Conservation (phyloP, 345 rosid genomes). For the Pistacia vera region DNA sequence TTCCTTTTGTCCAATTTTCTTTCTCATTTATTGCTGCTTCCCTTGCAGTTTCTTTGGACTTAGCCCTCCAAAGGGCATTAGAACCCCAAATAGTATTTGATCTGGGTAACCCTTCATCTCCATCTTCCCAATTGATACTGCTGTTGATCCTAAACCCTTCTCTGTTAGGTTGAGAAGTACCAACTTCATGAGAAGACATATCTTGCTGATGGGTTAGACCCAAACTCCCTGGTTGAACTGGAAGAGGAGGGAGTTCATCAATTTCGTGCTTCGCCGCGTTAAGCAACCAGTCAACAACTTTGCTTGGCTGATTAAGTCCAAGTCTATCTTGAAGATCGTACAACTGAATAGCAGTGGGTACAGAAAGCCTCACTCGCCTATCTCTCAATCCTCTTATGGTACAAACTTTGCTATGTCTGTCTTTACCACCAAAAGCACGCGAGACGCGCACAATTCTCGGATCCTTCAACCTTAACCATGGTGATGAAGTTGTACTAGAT, state of each 20-base stretch:
- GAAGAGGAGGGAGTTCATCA: slow-evolving; percentile 83
- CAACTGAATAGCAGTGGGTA: slow-evolving; percentile 78
- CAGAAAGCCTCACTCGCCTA: slow-evolving; percentile 79
- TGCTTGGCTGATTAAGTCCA: slow-evolving; percentile 83
- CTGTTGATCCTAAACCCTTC: slow-evolving; percentile 39
- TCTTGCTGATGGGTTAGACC: slow-evolving; percentile 33
- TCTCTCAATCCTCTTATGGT: slow-evolving; percentile 80
- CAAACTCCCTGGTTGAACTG: slow-evolving; percentile 41
- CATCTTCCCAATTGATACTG: slow-evolving; percentile 33
- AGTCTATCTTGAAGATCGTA: slow-evolving; percentile 87
- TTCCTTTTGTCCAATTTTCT: slow-evolving; percentile 32
- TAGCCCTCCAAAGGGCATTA: slow-evolving; percentile 33
- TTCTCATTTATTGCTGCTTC: slow-evolving; percentile 33
- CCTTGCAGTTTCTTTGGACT: slow-evolving; percentile 32
- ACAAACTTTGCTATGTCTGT: slow-evolving; percentile 82
- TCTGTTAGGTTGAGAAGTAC: slow-evolving; percentile 41
- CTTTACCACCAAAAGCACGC: slow-evolving; percentile 82
- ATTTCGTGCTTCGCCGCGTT: slow-evolving; percentile 71
- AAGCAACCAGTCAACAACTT: slow-evolving; percentile 81
- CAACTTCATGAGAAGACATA: slow-evolving; percentile 24
- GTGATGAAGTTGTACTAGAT: slow-evolving; percentile 28
- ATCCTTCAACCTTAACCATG: slow-evolving; percentile 69
- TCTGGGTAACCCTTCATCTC: slow-evolving; percentile 22
- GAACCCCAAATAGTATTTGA: slow-evolving; percentile 31
- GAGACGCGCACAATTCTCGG: slow-evolving; percentile 81